A percentile compares a stretch with the other conserved stretches of the same genome.
Conservation (phyloP, 345 rosid species). For the Rubroshorea leprosula region DNA sequence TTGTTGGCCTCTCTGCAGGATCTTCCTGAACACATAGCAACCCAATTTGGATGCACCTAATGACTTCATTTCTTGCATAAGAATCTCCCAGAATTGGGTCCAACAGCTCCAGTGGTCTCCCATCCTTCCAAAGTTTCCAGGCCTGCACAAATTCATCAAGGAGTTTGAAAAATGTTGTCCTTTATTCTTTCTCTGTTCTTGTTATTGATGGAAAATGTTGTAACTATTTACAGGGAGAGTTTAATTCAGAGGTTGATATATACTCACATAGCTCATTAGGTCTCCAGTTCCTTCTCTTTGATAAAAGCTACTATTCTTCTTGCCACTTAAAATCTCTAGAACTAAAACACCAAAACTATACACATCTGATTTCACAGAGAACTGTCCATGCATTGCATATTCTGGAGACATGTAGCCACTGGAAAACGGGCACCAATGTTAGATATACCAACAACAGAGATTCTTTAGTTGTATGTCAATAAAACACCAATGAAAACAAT, state of each 20-base stretch:
- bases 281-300: slow-evolving; percentile 1
- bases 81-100: slow-evolving; percentile 18
- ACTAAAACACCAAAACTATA: slow-evolving; percentile 35
- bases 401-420: slow-evolving; percentile 19
- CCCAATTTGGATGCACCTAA: slow-evolving; percentile 29
- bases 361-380: slow-evolving; percentile 32
- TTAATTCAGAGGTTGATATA: neutral
- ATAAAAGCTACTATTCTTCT: slow-evolving; percentile 15
- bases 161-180: neutral
- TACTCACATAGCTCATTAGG: slow-evolving; percentile 21
- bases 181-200: no score
- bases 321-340: slow-evolving; percentile 33
- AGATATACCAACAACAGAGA: no score
- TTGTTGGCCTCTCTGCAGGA: slow-evolving; percentile 28
- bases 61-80: slow-evolving; percentile 16
- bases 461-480: no score
- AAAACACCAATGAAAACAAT: no score
- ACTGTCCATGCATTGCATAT: slow-evolving; percentile 28
- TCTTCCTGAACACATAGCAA: slow-evolving; percentile 32
- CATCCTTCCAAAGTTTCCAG: slow-evolving; percentile 28
- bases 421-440: no score
- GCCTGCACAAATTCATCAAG: slow-evolving; percentile 14
- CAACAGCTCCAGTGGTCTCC: slow-evolving; percentile 8
- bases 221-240: neutral
- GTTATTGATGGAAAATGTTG: no score